Conservation (phyloP, 768 basidiomycete species). For the Aureoboletus auriporus region DNA sequence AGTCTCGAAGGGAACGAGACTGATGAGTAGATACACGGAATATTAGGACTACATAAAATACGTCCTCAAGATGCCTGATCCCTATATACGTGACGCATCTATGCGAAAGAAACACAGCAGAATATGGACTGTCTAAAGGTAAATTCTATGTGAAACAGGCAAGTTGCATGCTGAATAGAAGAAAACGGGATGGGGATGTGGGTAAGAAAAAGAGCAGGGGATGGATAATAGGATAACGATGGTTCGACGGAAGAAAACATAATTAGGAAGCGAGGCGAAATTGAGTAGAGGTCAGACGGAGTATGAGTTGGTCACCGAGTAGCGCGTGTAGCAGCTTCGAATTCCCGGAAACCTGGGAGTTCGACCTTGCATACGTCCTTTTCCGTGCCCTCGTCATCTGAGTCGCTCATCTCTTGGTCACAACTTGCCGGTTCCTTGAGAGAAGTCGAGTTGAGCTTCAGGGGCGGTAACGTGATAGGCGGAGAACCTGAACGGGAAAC, state of each 20-base stretch:
- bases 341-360: slow-evolving; percentile 60
- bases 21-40: slow-evolving; percentile 25
- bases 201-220: neutral
- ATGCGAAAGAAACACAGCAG: slow-evolving; percentile 13
- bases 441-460: slow-evolving; percentile 42
- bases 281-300: neutral
- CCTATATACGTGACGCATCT: slow-evolving; percentile 31
- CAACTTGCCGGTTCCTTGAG: slow-evolving; percentile 8
- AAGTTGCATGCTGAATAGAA: slow-evolving; percentile 9
- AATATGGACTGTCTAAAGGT: slow-evolving; percentile 18
- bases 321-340: slow-evolving; percentile 47
- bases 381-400: slow-evolving; percentile 21
- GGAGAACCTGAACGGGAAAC: slow-evolving; percentile 63
- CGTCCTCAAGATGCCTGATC: slow-evolving; percentile 34
- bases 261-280: neutral
- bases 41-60: slow-evolving; percentile 33
- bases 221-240: slow-evolving; percentile 18
- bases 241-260: slow-evolving; percentile 10
- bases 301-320: slow-evolving; percentile 14
- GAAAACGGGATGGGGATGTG: slow-evolving; percentile 3
- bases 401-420: slow-evolving; percentile 17
- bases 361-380: slow-evolving; percentile 37
- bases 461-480: slow-evolving; percentile 67
- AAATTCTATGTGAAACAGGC: slow-evolving; percentile 19
- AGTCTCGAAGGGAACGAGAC: slow-evolving; percentile 4